A percentile compares a stretch with the other conserved stretches of the same genome.
phyloP scores from a whole-genome alignment of 176 grass and related monocot species.

The Sorghum bicolor region Sorghum_bicolor_NCBIv3 NC_012879.2:5972501-5973000 shows the following conservation, averaged over 20 bases:
- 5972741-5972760: conserved; percentile 29
- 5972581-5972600: conserved; percentile 5
- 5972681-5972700: background rate
- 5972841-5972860: conserved; percentile 10
- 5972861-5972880: background rate
- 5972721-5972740: conserved; percentile 43
- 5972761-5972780: background rate
- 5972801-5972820: background rate
- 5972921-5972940: conserved; percentile 28
- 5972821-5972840: conserved; percentile 9
- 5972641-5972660: conserved; percentile 29
- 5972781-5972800: background rate
- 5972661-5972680: conserved; percentile 26
- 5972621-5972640: conserved; percentile 38
- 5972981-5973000: conserved; percentile 15
- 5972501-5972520: background rate
- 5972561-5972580: conserved; percentile 11
- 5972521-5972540: background rate
- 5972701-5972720: background rate
- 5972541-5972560: conserved; percentile 2
- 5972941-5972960: conserved; percentile 33
- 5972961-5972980: conserved; percentile 25
- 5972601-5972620: background rate
- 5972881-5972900: conserved; percentile 34
- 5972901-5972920: background rate